Evolutionary conservation across 768 basidiomycete species (phyloP), one percentile per base, ranked within the genome.

Genomic region (Suillus placidus): DNA sequence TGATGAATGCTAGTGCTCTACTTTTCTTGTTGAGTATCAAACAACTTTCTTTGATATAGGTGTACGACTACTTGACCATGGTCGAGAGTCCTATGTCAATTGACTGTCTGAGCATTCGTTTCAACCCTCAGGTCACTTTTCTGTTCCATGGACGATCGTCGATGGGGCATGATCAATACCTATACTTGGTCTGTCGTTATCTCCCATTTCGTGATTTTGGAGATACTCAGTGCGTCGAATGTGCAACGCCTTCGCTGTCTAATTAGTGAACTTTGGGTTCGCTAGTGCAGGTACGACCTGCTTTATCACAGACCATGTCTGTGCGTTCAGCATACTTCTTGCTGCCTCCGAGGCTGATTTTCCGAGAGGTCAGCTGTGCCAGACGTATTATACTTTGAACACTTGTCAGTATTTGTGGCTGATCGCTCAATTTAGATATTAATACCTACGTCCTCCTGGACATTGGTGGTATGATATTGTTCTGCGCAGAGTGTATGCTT

Each of bases 401-500:
- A 23, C n/a, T 6, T 56, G 54, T 56, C 54, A 56, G 54, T 10
- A 35, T 37, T n/a, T 56, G 6, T 56, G n/a, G n/a, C 13, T 4
- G 13, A 35, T 56, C n/a, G 12, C 26, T 56, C 54, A 1, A 5
- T 18, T 56, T 2, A 35, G 34, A 56, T 35, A 56, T 35, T 56
- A 12, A 56, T 3, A 5, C 13, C 34, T 55, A 6, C 4, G 12
- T 6, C 4, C 12, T 34, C 34, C n/a, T 23, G 37, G 55, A 56
- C n/a, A 37, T 56, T 37, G 35, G 55, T 14, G 55, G 55, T 56
- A n/a, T 56, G 10, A 56, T 56, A 56, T 12, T 56, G 18, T 13
- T 37, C 35, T 56, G 55, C n/a, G 35, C 55, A 13, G 55, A 56
- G n/a, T 56, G 55, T 56, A 37, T 56, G 35, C 4, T 23, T 37